Base-by-base conservation (phyloP, 805 yeast genomes). In the Dipodascopsis uninucleata region DNA sequence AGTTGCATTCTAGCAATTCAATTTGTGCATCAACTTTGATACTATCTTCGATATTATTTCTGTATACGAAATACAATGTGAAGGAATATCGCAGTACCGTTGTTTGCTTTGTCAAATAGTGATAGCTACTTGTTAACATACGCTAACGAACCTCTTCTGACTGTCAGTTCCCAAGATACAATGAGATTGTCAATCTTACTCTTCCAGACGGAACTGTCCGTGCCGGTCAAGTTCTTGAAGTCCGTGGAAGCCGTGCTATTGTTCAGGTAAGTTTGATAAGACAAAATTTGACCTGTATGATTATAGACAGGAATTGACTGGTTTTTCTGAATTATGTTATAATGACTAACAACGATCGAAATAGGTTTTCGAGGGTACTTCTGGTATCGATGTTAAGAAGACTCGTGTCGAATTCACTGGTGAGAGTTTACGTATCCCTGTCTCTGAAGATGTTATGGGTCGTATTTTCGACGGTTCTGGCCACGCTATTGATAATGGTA, bases 391-490 rank as follows among this genome's bases (percentile, higher is more conserved):
- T 74, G 97, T 93, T 53, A 89, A 93, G 72, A 93, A 89, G 73
- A 93, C 99, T 39, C 78, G 88, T 48, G 96, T 94, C 50, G 97
- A 94, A 70, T 90, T 93, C 71, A 89, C 98, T 31, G 98, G 99
- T 52, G 81, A 90, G 66, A 85, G 80, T 68, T 76, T 93, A 75
- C 85, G 81, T 68, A 86, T 93, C 55, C 84, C 97, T 18, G 98
- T 93, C 20, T 83, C 95, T 45, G 98, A 93, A 69, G 99, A 93
- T 65, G 82, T 89, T 76, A 75, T 94, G 63, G 99, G 99, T 56
- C 84, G 99, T 75, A 85, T 93, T 56, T 93, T 93, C 67, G 96
- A 93, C 70, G 99, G 99, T 68, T 89, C 97, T 28, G 99, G 97
- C 71, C 81, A 95, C 71, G 95, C 98, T 49, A 90, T 86, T 60